phyloP scores from a whole-genome alignment of 2,329 filamentous ascomycete genomes.

The Aspergillus intermedius region DNA sequence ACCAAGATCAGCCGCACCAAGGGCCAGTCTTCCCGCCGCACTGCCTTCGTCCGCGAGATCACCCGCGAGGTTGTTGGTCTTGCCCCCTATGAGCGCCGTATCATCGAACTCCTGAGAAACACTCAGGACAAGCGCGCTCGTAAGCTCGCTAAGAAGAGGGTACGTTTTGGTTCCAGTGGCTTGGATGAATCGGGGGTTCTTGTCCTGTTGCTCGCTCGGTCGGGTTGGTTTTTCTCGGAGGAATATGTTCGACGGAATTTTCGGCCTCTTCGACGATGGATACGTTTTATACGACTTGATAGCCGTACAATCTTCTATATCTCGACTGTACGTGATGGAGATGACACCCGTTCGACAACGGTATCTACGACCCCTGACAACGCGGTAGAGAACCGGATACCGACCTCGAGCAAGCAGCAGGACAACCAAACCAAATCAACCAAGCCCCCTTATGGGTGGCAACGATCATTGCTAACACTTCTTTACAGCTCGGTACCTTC shows the following conservation, averaged over 20 bases:
- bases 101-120: constrained; percentile 99
- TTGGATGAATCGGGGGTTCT: background rate
- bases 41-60: constrained; percentile 92
- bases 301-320: no score
- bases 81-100: constrained; percentile 93
- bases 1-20: constrained; percentile 78
- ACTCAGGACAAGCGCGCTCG: constrained; percentile 98
- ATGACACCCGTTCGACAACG: background rate
- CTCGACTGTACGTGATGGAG: background rate
- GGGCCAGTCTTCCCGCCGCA: constrained; percentile 94
- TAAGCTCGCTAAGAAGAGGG: constrained; percentile 98
- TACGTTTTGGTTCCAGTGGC: constrained; percentile 47
- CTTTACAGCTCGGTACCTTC: constrained; percentile 82
- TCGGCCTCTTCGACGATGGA: no score
- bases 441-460: no score
- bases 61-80: constrained; percentile 97
- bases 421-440: background rate
- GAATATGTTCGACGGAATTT: no score
- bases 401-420: background rate
- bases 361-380: background rate
- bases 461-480: constrained; percentile 13
- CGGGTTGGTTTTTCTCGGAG: background rate
- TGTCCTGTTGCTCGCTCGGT: constrained; percentile 1
- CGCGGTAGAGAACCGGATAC: background rate
- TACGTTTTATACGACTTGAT: no score